Conservation (phyloP, 768 basidiomycete species). For the Tephrocybe rancida region DNA sequence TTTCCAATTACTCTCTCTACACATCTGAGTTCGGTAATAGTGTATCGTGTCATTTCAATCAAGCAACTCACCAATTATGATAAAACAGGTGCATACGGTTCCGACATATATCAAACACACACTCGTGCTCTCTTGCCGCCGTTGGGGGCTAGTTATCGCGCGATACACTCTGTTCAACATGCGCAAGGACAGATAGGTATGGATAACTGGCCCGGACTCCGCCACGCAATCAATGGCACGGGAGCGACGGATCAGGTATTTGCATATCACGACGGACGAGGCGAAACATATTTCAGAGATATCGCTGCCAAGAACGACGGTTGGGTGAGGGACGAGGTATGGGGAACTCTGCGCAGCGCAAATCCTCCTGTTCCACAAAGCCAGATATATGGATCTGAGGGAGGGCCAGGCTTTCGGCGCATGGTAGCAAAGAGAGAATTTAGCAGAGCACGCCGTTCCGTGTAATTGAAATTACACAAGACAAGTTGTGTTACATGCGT, state of each 20-base stretch:
- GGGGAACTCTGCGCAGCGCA: constrained; percentile 28
- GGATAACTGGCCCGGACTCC: constrained; percentile 34
- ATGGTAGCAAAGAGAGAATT: constrained; percentile 9
- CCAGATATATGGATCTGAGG: constrained; percentile 31
- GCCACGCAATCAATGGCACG: constrained; percentile 34
- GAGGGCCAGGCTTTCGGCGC: constrained; percentile 32
- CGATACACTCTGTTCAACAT: constrained; percentile 31
- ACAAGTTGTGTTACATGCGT: no score
- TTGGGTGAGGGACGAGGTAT: constrained; percentile 31
- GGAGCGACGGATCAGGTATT: constrained; percentile 32
- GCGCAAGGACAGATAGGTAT: constrained; percentile 32
- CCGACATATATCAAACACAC: constrained; percentile 30
- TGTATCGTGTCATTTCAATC: not conserved
- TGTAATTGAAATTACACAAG: not conserved
- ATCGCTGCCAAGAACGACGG: constrained; percentile 33
- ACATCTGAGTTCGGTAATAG: constrained; percentile 26
- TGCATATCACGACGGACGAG: constrained; percentile 29
- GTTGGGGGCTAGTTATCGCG: constrained; percentile 19
- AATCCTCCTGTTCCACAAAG: constrained; percentile 29
- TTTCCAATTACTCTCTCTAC: constrained; percentile 33
- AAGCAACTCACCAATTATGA: constrained; percentile 1
- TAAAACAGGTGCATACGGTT: constrained; percentile 15
- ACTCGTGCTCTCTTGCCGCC: constrained; percentile 29
- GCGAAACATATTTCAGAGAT: constrained; percentile 33
- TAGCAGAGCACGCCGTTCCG: not conserved